Evolutionary conservation across 2,329 filamentous ascomycete genomes (phyloP).

Genomic region (Alternaria sp.): DNA sequence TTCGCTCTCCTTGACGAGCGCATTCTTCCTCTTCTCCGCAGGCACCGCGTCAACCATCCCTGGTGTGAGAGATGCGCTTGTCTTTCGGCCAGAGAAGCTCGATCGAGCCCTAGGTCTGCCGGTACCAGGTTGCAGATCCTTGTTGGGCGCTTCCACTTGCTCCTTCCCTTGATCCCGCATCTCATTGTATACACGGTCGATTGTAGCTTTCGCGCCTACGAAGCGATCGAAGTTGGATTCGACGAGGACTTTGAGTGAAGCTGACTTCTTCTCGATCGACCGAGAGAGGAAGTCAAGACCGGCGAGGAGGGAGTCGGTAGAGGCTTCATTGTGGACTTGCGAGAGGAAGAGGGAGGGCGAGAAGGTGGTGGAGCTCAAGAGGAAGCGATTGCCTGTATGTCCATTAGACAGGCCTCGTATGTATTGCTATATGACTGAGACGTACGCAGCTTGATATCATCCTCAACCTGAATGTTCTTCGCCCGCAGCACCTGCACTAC

Average conservation of each 20-base stretch:
- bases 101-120: slow-evolving; percentile 72
- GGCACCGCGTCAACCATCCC: slow-evolving; percentile 41
- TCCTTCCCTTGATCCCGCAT: slow-evolving; percentile 78
- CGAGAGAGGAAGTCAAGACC: slow-evolving; percentile 86
- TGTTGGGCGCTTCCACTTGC: slow-evolving; percentile 20
- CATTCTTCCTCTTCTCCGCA: slow-evolving; percentile 79
- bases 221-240: slow-evolving; percentile 99
- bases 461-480: slow-evolving; percentile 79
- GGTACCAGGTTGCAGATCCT: slow-evolving; percentile 64
- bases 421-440: slow-evolving; percentile 28
- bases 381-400: slow-evolving; percentile 79
- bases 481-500: slow-evolving; percentile 81
- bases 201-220: slow-evolving; percentile 94
- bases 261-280: slow-evolving; percentile 97
- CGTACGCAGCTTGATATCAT: slow-evolving; percentile 78
- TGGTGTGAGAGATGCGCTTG: slow-evolving; percentile 34
- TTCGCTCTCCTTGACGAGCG: slow-evolving; percentile 82
- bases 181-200: slow-evolving; percentile 98
- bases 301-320: slow-evolving; percentile 78
- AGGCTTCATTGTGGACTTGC: slow-evolving; percentile 85
- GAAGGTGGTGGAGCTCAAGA: slow-evolving; percentile 94
- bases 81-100: slow-evolving; percentile 60
- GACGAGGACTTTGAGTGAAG: slow-evolving; percentile 92
- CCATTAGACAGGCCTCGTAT: slow-evolving; percentile 10
- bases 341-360: slow-evolving; percentile 91